Conservation (phyloP, 2,329 filamentous ascomycete genomes). For the Colletotrichum orbiculare region DNA sequence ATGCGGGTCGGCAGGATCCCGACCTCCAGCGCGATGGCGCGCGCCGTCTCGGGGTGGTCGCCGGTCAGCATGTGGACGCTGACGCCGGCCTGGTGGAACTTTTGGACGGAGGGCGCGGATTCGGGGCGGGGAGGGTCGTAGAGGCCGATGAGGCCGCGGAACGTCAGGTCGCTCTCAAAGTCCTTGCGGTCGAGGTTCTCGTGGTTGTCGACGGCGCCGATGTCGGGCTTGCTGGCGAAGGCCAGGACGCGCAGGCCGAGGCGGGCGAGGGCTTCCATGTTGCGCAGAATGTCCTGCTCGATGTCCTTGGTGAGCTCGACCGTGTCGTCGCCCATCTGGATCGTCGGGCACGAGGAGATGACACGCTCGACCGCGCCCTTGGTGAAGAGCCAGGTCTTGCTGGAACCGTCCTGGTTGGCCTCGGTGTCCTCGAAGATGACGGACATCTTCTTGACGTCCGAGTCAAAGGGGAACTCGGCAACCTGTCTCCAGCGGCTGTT, state of each 20-base stretch:
- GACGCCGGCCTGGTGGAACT: slow-evolving; percentile 71
- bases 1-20: slow-evolving; percentile 68
- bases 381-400: slow-evolving; percentile 63
- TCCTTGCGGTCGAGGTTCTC: slow-evolving; percentile 62
- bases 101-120: slow-evolving; percentile 67
- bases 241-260: slow-evolving; percentile 77
- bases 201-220: slow-evolving; percentile 47
- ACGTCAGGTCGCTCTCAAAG: slow-evolving; percentile 71
- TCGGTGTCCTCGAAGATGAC: slow-evolving; percentile 68
- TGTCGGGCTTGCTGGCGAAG: slow-evolving; percentile 64
- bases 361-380: slow-evolving; percentile 79
- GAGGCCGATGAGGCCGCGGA: slow-evolving; percentile 77
- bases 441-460: slow-evolving; percentile 81
- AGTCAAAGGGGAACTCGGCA: slow-evolving; percentile 80
- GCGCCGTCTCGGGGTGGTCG: slow-evolving; percentile 73
- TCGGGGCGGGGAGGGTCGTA: slow-evolving; percentile 79
- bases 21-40: slow-evolving; percentile 72
- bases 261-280: slow-evolving; percentile 75
- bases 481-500: slow-evolving; percentile 65
- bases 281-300: slow-evolving; percentile 67
- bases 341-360: slow-evolving; percentile 68
- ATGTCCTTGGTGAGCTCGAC: slow-evolving; percentile 63
- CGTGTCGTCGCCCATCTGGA: slow-evolving; percentile 57
- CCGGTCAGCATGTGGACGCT: slow-evolving; percentile 78
- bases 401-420: slow-evolving; percentile 37